Base-by-base conservation (phyloP, 83 land plant species). In the Isoetes engelmannii region DNA sequence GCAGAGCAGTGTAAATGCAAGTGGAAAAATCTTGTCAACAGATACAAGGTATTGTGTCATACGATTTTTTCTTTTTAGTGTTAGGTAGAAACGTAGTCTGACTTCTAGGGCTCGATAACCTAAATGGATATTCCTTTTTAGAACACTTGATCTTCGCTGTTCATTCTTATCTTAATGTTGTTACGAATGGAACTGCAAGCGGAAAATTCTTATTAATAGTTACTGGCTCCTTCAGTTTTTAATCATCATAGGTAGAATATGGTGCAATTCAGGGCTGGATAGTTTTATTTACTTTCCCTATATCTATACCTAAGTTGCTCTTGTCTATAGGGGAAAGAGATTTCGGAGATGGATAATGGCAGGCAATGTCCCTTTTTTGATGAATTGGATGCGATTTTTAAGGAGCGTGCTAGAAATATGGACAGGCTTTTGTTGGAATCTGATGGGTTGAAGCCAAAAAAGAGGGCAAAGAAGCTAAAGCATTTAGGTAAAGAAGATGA, bases 1-100 rank as follows among this genome's bases (percentile, higher is more conserved):
- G 75, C 75, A 4, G 72, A 73, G 45, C 75, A 73, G 51, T 73
- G 75, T 49, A 73, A 73, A 66, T 51, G 54, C 54, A 51, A 51
- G 15, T 51, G 54, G 54, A 51, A 51, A n/a, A 51, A 51, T 51
- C 54, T 51, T 10, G 54, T 51, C n/a, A 51, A 51, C 15, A 10
- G 54, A 51, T 51, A 51, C 54, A 51, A 51, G 54, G 54, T 51
- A 10, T 51, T 10, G 3, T 0, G 37, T 28, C 37, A 0, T 28
- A 0, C 37, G 2, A 28, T 28, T 28, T 28, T 28, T 51, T 51
- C n/a, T 3, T 51, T 51, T 51, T 15, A 10, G 12, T 15, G 15
- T 51, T 51, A 51, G 54, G n/a, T 51, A 12, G 15, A n/a, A 10
- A 12, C 3, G 54, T 51, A n/a, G 12, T 12, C 54, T 12, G 15